Base-by-base conservation (phyloP, 768 basidiomycete genomes). In the Guyanaporus albipodus region DNA sequence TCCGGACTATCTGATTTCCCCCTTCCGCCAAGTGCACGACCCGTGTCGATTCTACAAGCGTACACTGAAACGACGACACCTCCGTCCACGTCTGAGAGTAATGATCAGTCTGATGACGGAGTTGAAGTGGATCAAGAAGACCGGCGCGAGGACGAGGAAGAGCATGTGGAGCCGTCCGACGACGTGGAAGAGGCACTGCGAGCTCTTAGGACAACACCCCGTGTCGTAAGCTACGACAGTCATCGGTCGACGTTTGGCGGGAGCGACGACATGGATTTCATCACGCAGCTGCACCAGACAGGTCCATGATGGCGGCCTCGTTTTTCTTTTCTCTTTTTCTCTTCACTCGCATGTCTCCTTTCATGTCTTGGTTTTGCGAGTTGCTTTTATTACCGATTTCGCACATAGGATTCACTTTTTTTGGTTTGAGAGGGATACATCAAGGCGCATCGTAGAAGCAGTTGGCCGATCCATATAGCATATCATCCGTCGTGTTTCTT, bases 1-100 rank as follows among this genome's bases (percentile, higher is more conserved):
- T 87, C 85, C 2, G 73, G 73, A 8, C 72, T 87, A 12, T 86
- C 83, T 4, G 86, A 87, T 56, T 88, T 88, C 59, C 86, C 85
- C 2, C 66, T 65, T 8, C 85, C 85, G 4, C 85, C 85, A 0
- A 48, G 48, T 3, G 56, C 62, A n/a, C 42, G 55, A 39, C 44
- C 51, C 39, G 61, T 71, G 53, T 73, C 74, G 8, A 61, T 76
- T n/a, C 47, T 79, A 18, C 69, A 70, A 29, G 63, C 77, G 0
- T 77, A 72, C 48, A 72, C 73, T 51, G 72, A 73, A 12, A n/a
- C 17, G 35, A 44, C 34, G 7, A 14, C 38, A 14, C 35, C 47
- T 27, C 54, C 48, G n/a, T 2, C 46, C 6, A 41, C 38, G 7
- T 39, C 45, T 17, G 32, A 28, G 3, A 26, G 29, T 33, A 40